phyloP scores from a whole-genome alignment of 1,284 basidiomycete genomes.

The Stereum hirsutum region DNA sequence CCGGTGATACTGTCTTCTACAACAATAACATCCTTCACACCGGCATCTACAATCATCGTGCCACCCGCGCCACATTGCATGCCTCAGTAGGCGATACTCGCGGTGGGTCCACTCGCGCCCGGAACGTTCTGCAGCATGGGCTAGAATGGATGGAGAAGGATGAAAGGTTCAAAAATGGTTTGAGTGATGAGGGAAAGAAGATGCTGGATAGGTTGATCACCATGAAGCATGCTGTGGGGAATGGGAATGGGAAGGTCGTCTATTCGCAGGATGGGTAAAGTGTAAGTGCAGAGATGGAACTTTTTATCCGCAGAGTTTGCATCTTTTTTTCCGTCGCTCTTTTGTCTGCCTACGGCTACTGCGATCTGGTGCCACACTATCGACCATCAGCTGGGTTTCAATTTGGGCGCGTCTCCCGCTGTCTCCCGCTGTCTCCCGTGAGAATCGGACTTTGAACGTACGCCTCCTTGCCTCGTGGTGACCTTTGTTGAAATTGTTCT shows the following conservation, averaged over 20 bases:
- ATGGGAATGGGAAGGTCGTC: constrained; percentile 32
- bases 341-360: too few relatives aligned
- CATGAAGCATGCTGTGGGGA: constrained; percentile 39
- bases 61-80: constrained; percentile 63
- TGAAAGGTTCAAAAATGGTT: constrained; percentile 36
- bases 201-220: constrained; percentile 57
- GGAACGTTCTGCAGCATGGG: constrained; percentile 78
- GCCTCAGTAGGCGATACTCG: constrained; percentile 60
- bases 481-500: too few relatives aligned
- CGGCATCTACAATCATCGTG: constrained; percentile 48
- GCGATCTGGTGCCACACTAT: too few relatives aligned
- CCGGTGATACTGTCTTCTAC: constrained; percentile 76
- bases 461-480: too few relatives aligned
- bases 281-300: too few relatives aligned
- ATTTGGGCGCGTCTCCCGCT: too few relatives aligned
- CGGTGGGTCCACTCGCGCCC: constrained; percentile 56
- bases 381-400: too few relatives aligned
- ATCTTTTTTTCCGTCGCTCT: too few relatives aligned
- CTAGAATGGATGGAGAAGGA: constrained; percentile 62
- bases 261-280: constrained; percentile 37
- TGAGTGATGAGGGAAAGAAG: constrained; percentile 37
- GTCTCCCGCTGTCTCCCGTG: too few relatives aligned
- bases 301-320: too few relatives aligned
- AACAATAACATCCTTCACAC: constrained; percentile 78
- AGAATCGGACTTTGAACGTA: too few relatives aligned